Percentiles rank a stretch among this genome's conserved stretches.
Conservation (phyloP, 192 early-diverging fungal genomes). For the Phycomyces nitens region DNA sequence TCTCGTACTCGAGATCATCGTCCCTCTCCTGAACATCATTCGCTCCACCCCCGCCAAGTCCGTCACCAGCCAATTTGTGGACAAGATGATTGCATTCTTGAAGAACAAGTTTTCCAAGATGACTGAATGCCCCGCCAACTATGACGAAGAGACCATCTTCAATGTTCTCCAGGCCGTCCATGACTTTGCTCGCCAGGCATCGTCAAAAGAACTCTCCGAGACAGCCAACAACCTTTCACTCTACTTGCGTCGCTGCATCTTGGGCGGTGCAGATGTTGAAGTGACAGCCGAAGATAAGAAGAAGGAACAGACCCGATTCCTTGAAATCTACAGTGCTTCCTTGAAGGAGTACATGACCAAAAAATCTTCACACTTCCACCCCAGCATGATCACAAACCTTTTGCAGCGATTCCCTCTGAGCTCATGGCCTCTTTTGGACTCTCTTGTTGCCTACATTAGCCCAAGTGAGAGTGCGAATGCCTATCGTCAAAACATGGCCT, state of each 20-base stretch:
- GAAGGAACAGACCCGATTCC: conserved; percentile 35
- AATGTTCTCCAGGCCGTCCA: conserved; percentile 65
- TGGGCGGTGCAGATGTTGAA: conserved; percentile 46
- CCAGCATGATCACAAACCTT: conserved; percentile 65
- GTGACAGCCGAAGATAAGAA: conserved; percentile 34
- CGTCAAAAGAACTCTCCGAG: conserved; percentile 46
- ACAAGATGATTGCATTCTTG: conserved; percentile 64
- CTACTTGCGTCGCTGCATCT: conserved; percentile 54
- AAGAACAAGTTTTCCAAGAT: conserved; percentile 57
- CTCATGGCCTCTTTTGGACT: conserved; percentile 59
- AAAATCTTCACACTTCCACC: conserved; percentile 66
- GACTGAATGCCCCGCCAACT: conserved; percentile 58
- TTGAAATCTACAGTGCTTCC: conserved; percentile 53
- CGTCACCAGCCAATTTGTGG: conserved; percentile 61
- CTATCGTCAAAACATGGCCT: conserved; percentile 65
- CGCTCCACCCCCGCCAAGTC: conserved; percentile 49
- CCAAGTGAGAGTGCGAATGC: conserved; percentile 54
- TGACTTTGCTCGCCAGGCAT: conserved; percentile 66
- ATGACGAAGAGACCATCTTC: conserved; percentile 48
- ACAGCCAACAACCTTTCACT: conserved; percentile 56
- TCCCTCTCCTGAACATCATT: conserved; percentile 64
- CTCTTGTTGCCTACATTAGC: conserved; percentile 49
- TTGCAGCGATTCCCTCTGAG: conserved; percentile 55
- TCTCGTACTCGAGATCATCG: conserved; percentile 68
- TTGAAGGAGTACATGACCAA: conserved; percentile 73